A percentile compares a stretch with the other conserved stretches of the same genome.
phyloP scores from a whole-genome alignment of 2,329 filamentous ascomycete genomes.

The Cadophora luteo-olivacea region DNA sequence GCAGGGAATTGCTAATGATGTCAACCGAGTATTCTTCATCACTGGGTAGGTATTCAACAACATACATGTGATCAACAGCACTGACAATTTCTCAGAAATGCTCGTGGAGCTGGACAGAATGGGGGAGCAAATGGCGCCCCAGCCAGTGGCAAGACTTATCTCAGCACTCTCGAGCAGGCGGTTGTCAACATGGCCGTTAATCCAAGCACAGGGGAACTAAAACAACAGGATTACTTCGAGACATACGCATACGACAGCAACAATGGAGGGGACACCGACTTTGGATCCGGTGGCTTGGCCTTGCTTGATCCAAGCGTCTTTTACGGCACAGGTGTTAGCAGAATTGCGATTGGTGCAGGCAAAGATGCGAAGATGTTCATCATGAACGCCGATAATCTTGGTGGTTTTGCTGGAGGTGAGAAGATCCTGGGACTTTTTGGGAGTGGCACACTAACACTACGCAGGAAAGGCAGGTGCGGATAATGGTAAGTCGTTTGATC shows the following conservation, averaged over 20 bases:
- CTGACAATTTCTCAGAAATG: constrained; percentile 13
- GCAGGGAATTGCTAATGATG: constrained; percentile 24
- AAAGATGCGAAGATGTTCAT: constrained; percentile 24
- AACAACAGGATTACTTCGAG: constrained; percentile 25
- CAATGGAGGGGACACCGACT: constrained; percentile 25
- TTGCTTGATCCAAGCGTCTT: constrained; percentile 22
- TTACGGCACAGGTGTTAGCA: constrained; percentile 21
- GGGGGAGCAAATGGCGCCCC: constrained; percentile 20
- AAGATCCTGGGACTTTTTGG: not conserved
- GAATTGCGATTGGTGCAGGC: constrained; percentile 20
- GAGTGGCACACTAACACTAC: not conserved
- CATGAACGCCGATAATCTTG: constrained; percentile 26
- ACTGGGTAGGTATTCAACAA: constrained; percentile 20
- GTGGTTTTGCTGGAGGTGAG: constrained; percentile 21
- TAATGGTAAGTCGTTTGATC: not conserved
- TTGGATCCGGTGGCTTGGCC: constrained; percentile 21
- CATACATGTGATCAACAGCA: not conserved
- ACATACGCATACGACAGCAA: constrained; percentile 20
- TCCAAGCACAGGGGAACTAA: constrained; percentile 20
- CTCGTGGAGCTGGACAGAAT: constrained; percentile 23
- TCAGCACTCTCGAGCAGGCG: constrained; percentile 25
- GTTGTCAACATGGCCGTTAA: constrained; percentile 25
- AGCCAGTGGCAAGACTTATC: constrained; percentile 20
- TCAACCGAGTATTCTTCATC: constrained; percentile 26
- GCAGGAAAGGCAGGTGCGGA: constrained; percentile 16